Conservation (phyloP, 139 green algal genomes). For the Tetradesmus lagerheimii region DNA sequence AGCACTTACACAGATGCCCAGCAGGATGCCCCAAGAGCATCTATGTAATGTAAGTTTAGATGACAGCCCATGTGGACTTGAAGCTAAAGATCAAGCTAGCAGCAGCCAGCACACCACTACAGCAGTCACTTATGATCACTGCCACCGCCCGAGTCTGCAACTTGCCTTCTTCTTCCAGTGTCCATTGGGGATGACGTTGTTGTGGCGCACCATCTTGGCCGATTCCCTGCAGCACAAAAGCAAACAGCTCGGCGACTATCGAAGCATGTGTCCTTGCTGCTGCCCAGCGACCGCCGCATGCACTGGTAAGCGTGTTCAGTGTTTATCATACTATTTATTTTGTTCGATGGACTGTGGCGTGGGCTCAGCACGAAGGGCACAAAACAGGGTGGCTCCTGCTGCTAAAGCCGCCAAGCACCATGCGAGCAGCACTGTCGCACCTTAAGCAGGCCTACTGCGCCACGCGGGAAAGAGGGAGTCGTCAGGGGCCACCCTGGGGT, state of each 20-base stretch:
- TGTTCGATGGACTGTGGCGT: not conserved
- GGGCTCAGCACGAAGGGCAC: not conserved
- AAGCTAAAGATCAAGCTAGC: constrained; percentile 68
- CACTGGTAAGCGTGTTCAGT: not conserved
- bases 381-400: not conserved
- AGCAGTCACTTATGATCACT: constrained; percentile 42
- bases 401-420: not conserved
- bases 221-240: constrained; percentile 33
- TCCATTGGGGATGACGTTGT: constrained; percentile 93
- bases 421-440: not conserved
- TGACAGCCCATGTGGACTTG: constrained; percentile 39
- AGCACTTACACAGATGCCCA: not conserved
- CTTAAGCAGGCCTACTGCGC: not conserved
- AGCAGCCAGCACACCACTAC: constrained; percentile 47
- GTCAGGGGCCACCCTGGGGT: not conserved
- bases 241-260: not conserved
- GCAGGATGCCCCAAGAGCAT: not conserved
- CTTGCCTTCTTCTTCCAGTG: constrained; percentile 94
- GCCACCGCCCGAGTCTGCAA: constrained; percentile 49
- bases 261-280: not conserved
- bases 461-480: not conserved
- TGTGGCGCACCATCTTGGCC: constrained; percentile 86
- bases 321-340: too few species aligned
- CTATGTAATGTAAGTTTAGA: not conserved
- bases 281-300: not conserved